These are phyloP conservation scores for Lippia alba DNA, from an alignment of 305 asterid genomes.

Conservation along the genomic window DNA sequence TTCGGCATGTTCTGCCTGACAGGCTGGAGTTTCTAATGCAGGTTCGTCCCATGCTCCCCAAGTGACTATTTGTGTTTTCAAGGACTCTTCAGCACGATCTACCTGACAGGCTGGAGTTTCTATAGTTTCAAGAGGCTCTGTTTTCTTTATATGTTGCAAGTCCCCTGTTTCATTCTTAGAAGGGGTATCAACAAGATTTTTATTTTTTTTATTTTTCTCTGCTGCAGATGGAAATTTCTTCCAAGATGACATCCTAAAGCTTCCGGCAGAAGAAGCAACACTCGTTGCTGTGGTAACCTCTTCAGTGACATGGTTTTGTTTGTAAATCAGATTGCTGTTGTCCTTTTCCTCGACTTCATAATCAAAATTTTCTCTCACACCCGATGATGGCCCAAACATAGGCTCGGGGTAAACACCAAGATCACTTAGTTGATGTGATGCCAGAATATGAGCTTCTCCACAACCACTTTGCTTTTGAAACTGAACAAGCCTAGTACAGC, in stretches of 20 bases:
- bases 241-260: constrained; percentile 95
- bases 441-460: constrained; percentile 70
- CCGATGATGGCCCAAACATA: constrained; percentile 39
- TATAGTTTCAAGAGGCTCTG: constrained; percentile 43
- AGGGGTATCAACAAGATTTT: constrained; percentile 54
- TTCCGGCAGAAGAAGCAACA: constrained; percentile 74
- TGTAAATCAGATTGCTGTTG: constrained; percentile 35
- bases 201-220: constrained; percentile 60
- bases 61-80: constrained; percentile 51
- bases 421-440: constrained; percentile 88
- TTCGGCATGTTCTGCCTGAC: constrained; percentile 50
- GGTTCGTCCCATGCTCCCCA: constrained; percentile 92
- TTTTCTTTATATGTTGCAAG: constrained; percentile 49
- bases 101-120: constrained; percentile 47
- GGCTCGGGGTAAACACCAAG: constrained; percentile 85
- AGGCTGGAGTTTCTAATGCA: constrained; percentile 52
- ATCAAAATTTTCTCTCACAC: constrained; percentile 45
- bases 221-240: constrained; percentile 90
- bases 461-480: constrained; percentile 93
- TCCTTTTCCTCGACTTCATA: constrained; percentile 52
- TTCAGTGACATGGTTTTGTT: constrained; percentile 56
- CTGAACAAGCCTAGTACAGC: constrained; percentile 96
- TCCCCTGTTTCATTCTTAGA: constrained; percentile 50
- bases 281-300: constrained; percentile 75
- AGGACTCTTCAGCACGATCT: constrained; percentile 54